Base-by-base conservation (phyloP, 257 asterid species). In the Solanum habrochaites region DNA sequence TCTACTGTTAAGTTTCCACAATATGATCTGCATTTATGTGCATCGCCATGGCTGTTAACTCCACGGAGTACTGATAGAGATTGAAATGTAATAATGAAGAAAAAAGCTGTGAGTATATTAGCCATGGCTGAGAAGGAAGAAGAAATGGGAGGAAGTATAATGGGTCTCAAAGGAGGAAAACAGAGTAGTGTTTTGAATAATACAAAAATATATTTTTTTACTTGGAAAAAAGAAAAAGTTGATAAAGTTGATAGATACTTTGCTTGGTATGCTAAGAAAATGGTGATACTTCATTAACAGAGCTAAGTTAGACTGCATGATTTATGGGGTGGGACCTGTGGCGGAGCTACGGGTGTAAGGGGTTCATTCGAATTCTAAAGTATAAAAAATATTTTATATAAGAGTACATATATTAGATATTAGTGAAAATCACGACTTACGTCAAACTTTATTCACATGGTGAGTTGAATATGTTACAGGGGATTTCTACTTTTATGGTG, bases 1-100 rank as follows among this genome's bases (percentile, higher is more conserved):
- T 92, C 95, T 6, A 97, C 45, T 0, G 97, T 97, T 15, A 97
- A 91, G 93, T 95, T 97, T 29, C 98, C 99, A 25, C 99, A 97
- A 82, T 93, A 94, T 25, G 98, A 94, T 35, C 98, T 90, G 80
- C 99, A 96, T 3, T 93, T n/a, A 72, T 86, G 92, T 27, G 92
- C 88, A 9, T 89, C 88, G 85, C 92, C 93, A 35, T 88, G 73
- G 92, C 89, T 82, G 9, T 87, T 80, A 74, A 27, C 90, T 85
- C 43, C 40, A 72, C 32, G 90, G 69, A 90, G 7, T 27, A 87
- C 80, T 62, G 67, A 29, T 12, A 75, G 35, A n/a, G 45, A 49
- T 81, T 87, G 90, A 23, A 91, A 67, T 20, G 88, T 39, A 29
- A 7, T 32, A 45, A 92, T 25, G 9, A 88, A 77, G 13, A 88